Percentiles rank a stretch among this genome's conserved stretches.
These are phyloP conservation scores for Aureobasidium sp. DNA, from an alignment of 2,329 filamentous ascomycete species.

Conservation along the genomic window DNA sequence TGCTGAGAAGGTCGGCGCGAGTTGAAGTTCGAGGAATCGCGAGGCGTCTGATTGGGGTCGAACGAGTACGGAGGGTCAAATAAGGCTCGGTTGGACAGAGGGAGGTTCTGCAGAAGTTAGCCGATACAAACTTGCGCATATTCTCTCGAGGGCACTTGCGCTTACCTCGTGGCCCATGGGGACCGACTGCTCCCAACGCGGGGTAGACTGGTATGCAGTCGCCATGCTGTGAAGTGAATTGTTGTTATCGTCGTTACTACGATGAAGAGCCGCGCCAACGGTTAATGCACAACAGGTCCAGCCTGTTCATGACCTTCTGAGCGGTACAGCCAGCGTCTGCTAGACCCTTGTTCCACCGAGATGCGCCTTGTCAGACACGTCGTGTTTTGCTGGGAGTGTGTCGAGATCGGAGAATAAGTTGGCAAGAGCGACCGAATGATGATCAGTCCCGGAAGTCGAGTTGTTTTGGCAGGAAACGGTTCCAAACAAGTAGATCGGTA, in stretches of 20 bases:
- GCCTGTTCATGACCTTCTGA: slow-evolving; percentile 10
- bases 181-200: slow-evolving; percentile 15
- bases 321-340: slow-evolving; percentile 2
- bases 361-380: not conserved
- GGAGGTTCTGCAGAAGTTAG: not conserved
- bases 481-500: slow-evolving; percentile 6
- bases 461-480: slow-evolving; percentile 6
- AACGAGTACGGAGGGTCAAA: slow-evolving; percentile 5
- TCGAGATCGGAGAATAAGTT: not conserved
- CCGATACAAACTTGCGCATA: not conserved
- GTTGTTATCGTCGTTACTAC: not conserved
- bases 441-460: not conserved
- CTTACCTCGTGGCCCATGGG: slow-evolving; percentile 9
- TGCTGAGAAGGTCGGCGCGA: slow-evolving; percentile 3
- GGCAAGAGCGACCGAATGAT: not conserved
- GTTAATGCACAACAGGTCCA: slow-evolving; percentile 13
- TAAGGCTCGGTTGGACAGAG: not conserved
- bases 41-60: not conserved
- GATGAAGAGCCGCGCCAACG: not conserved
- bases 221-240: slow-evolving; percentile 2
- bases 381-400: not conserved
- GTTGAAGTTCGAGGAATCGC: not conserved
- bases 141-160: not conserved
- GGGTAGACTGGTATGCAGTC: slow-evolving; percentile 11
- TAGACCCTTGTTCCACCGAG: not conserved